Conservation (phyloP, 1,139 yeast species). For the Oligophagozyma castellii region DNA sequence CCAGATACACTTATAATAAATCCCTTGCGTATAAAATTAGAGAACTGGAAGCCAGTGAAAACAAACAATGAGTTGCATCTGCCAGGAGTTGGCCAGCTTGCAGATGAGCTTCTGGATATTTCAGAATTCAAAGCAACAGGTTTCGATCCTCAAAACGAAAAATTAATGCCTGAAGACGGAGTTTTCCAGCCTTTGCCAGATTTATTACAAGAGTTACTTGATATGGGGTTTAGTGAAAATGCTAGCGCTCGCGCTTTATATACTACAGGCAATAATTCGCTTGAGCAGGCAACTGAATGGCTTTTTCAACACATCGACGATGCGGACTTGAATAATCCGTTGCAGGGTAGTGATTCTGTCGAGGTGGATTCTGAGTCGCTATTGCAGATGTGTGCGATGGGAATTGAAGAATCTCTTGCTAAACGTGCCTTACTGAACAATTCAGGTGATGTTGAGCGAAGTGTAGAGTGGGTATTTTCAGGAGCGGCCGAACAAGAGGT, state of each 20-base stretch:
- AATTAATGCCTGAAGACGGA: slow-evolving; percentile 25
- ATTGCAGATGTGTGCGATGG: slow-evolving; percentile 45
- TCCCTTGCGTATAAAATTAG: slow-evolving; percentile 67
- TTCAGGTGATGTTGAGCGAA: slow-evolving; percentile 49
- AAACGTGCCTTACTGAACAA: slow-evolving; percentile 53
- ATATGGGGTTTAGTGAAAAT: slow-evolving; percentile 80
- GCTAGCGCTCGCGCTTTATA: slow-evolving; percentile 57
- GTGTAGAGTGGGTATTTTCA: slow-evolving; percentile 81
- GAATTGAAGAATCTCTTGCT: slow-evolving; percentile 51
- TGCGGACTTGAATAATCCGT: slow-evolving; percentile 48
- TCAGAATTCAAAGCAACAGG: slow-evolving; percentile 26
- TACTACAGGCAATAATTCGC: slow-evolving; percentile 50
- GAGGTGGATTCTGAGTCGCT: slow-evolving; percentile 38
- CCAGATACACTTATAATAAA: slow-evolving; percentile 64
- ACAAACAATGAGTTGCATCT: slow-evolving; percentile 57
- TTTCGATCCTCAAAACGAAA: slow-evolving; percentile 30
- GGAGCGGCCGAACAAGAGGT: slow-evolving; percentile 59
- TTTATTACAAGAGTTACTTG: slow-evolving; percentile 40
- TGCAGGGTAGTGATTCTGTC: slow-evolving; percentile 5
- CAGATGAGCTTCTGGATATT: slow-evolving; percentile 23
- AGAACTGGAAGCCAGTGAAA: slow-evolving; percentile 86
- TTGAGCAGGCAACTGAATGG: slow-evolving; percentile 88
- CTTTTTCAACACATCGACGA: slow-evolving; percentile 81
- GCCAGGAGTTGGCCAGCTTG: slow-evolving; percentile 29
- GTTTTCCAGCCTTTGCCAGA: slow-evolving; percentile 43